Evolutionary conservation across 805 yeast species (phyloP), one percentile per base, ranked within the genome.

Genomic region (Nematodospora valgi): DNA sequence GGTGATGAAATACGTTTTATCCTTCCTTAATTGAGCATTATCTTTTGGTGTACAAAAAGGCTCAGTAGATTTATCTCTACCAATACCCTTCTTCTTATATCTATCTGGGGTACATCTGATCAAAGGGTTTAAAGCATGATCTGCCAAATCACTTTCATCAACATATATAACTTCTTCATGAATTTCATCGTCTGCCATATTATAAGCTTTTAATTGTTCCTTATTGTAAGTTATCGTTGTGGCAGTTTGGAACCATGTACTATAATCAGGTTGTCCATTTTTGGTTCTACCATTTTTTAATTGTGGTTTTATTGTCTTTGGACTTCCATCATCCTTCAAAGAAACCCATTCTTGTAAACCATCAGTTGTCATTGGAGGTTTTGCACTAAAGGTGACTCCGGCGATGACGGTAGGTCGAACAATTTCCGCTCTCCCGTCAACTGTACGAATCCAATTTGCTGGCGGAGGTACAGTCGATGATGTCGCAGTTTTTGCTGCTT

Each of bases 31-130:
- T 25, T 63, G 68, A 9, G 69, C 48, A 39, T 78, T 72, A 48
- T 83, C 89, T 22, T 64, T 67, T 9, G 96, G 96, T 14, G 85
- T 74, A 58, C 96, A 87, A 58, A 86, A 85, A n/a, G 96, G 96
- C 34, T 68, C 93, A 25, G 87, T 74, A 1, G 63, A 48, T 12
- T 59, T 54, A 41, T 67, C 68, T 46, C 78, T 77, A 20, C 78
- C 80, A 23, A 66, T 40, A 6, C 89, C 91, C 52, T 80, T 82
- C 46, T 69, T 72, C 49, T 64, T 70, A 54, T 84, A 87, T 31
- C 74, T 60, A 35, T 82, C 82, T 2, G 96, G 96, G 4, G 88
- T 84, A 62, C 96, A 87, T 60, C 96, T 72, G 51, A 86, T 72
- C 32, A 87, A 56, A 0, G 96, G 96, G 51, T 81, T 84, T 54